Evolutionary conservation across 139 green algal genomes (phyloP).

Genomic region (Chlorella sp.): DNA sequence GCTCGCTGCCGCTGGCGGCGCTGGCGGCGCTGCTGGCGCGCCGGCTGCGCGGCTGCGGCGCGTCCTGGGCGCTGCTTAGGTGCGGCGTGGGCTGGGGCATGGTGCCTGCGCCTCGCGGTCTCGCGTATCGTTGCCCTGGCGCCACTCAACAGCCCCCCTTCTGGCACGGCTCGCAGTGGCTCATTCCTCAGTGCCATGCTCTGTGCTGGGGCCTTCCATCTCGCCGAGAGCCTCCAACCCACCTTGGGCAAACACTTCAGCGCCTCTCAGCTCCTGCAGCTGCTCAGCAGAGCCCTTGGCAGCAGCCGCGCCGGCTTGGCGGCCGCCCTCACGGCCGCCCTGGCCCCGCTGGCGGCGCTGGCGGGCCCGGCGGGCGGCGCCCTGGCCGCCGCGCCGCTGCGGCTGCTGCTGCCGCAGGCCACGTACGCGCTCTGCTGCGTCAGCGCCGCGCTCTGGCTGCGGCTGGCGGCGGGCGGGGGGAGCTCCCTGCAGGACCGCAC

Average conservation of each 20-base stretch:
- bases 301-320: background rate
- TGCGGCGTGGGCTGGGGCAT: too few relatives aligned
- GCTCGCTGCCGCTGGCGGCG: background rate
- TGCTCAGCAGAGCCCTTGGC: background rate
- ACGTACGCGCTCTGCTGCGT: conserved; percentile 12
- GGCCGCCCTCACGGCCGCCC: background rate
- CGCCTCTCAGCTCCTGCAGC: background rate
- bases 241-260: too few relatives aligned
- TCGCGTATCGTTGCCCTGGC: too few relatives aligned
- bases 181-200: too few relatives aligned
- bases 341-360: too few relatives aligned
- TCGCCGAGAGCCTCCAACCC: too few relatives aligned
- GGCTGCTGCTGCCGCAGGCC: conserved; percentile 20
- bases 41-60: background rate
- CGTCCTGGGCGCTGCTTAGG: background rate
- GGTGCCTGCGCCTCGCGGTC: too few relatives aligned
- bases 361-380: background rate
- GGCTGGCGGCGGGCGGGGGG: too few relatives aligned
- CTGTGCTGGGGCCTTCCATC: too few relatives aligned
- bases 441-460: background rate
- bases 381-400: conserved; percentile 8
- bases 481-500: too few relatives aligned
- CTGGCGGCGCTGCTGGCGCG: background rate
- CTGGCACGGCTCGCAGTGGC: too few relatives aligned
- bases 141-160: too few relatives aligned